Base-by-base conservation (phyloP, 768 basidiomycete genomes). In the Gymnopilus dilepis region DNA sequence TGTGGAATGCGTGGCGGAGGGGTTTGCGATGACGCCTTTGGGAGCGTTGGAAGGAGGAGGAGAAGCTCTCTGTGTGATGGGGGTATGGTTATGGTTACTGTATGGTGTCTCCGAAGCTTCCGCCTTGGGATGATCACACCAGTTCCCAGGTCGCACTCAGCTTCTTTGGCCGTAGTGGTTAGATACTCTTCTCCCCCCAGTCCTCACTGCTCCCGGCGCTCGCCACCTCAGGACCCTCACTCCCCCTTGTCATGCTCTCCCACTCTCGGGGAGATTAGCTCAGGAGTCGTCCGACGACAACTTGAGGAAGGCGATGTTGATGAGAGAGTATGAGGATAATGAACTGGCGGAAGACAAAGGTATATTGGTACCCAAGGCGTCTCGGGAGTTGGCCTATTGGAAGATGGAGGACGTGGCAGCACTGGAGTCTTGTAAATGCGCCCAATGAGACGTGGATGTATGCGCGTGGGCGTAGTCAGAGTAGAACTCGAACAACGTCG, bases 261-360 rank as follows among this genome's bases (percentile, higher is more conserved):
- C 74, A 67, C 7, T 55, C 55, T n/a, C n/a, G 9, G 73, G 70
- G n/a, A 83, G 67, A 24, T 78, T 65, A 6, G 69, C 59, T 8
- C 73, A 74, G 6, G 78, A 77, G 30, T 77, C 72, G 50, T 78
- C 80, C 0, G 82, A 81, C 0, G 86, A n/a, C n/a, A n/a, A 83
- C 66, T 88, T 88, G 2, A 88, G 89, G 70, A 88, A 89, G 4
- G 56, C 2, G 61, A 37, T 57, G 38, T 24, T 17, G 42, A 58
- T 33, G n/a, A 17, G 17, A 15, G 63, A 61, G 38, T 60, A 48
- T n/a, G n/a, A n/a, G n/a, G n/a, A n/a, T n/a, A n/a, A n/a, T n/a
- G n/a, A n/a, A n/a, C n/a, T n/a, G n/a, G n/a, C n/a, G n/a, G 53
- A 47, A 11, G 47, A 13, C 19, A 40, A 22, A 24, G 54, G 55